Base-by-base conservation (phyloP, 352 stramenopile species). In the Phytophthora podocarpi region DNA sequence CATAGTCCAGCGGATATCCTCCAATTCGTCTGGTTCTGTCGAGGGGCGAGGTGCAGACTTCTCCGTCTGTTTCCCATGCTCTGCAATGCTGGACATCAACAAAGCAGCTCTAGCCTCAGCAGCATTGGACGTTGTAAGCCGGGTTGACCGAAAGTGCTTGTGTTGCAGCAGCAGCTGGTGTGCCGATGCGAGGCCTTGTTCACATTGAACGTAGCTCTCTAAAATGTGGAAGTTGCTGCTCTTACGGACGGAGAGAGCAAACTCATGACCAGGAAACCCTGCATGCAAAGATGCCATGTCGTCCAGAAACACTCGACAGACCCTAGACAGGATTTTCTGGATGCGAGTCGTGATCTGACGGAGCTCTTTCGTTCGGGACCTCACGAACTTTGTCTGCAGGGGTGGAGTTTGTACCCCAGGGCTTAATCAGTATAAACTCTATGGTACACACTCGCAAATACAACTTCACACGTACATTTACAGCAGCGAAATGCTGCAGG, bases 1-100 rank as follows among this genome's bases (percentile, higher is more conserved):
- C 45, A 91, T 67, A 1, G 81, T 90, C 84, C 84, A 93, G 2
- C 76, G 75, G 50, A 91, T 85, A 24, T 87, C 65, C 24, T 83
- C 74, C 15, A 85, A 15, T 0, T 71, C 59, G 21, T 80, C 63
- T n/a, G 59, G 12, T 20, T 66, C 47, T 13, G 35, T 35, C n/a
- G 7, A 4, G 4, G 15, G 4, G 1, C 18, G 21, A 20, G 67
- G 54, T 11, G 60, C 28, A 11, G 69, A 27, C 21, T 64, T 55
- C n/a, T 50, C 41, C 12, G 70, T 16, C 6, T 28, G 27, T 7
- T 28, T 37, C 15, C 43, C 24, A 2, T 46, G 26, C 4, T 61
- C 42, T 9, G 30, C 16, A 12, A 63, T 28, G n/a, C 26, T 53
- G 5, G 57, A 43, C n/a, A 64, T 3, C 1, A 63, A 11, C 32